Base-by-base conservation (phyloP, 1,139 yeast genomes). In the Sugiyamaella pinicola region DNA sequence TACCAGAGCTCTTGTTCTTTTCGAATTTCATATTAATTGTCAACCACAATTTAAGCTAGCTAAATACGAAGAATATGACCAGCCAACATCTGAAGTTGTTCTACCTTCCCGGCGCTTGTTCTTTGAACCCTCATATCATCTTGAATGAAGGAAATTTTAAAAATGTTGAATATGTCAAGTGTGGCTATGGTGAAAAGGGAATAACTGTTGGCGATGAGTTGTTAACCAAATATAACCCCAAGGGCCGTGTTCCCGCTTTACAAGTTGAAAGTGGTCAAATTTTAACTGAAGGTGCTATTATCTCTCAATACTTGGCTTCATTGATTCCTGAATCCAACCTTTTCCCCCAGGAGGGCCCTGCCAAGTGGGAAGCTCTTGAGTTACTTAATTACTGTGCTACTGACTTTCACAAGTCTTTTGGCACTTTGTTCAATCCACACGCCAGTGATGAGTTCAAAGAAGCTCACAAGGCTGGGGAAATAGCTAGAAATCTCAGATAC, bases 231-330 rank as follows among this genome's bases (percentile, higher is more conserved):
- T 22, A 19, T 24, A 43, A 43, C 15, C 47, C 47, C n/a, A 43
- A 43, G 38, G 47, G 47, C 21, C 47, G 47, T 22, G 47, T 43
- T 33, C 47, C 47, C 18, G 39, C 47, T 15, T 43, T 43, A 24
- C 26, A n/a, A 21, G 40, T 43, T 33, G 47, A 31, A 15, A 24
- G 31, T 35, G 47, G 47, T 13, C 38, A 33, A 9, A 40, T 43
- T 2, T 10, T 43, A 21, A 43, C 47, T 33, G 47, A 43, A 43
- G 39, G 47, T 43, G 29, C 47, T 22, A 21, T 43, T 21, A 43
- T 43, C 19, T 13, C 28, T 24, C 47, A 43, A 21, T 43, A 43
- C 19, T 43, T 43, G 38, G 47, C 47, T 24, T 33, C 39, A 12
- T 33, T 43, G 31, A 40, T 17, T 33, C 47, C 47, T 22, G 40